Evolutionary conservation across 2,329 filamentous ascomycete species (phyloP).

Genomic region (Colletotrichum sansevieriae): DNA sequence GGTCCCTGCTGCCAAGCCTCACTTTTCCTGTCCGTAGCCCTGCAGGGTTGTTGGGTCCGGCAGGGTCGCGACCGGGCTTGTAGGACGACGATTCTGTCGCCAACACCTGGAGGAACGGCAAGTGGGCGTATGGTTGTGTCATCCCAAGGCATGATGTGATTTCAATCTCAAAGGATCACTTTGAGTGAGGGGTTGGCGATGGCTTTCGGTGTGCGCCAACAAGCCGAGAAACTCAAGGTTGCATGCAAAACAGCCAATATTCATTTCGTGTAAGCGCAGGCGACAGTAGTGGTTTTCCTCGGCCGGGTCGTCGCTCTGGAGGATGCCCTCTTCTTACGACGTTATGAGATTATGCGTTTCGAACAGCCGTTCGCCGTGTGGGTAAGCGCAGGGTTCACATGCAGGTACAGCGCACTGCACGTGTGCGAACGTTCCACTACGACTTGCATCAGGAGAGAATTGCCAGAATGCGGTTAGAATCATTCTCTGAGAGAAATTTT

Average conservation of each 20-base stretch:
- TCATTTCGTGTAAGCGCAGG: slow-evolving; percentile 26
- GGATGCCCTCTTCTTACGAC: slow-evolving; percentile 13
- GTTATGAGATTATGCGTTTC: slow-evolving; percentile 20
- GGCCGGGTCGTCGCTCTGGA: not conserved
- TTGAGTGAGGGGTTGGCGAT: not conserved
- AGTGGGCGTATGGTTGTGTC: slow-evolving; percentile 22
- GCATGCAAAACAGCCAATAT: slow-evolving; percentile 32
- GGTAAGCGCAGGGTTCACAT: no score
- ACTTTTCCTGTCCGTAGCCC: slow-evolving; percentile 1
- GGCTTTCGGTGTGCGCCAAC: slow-evolving; percentile 4
- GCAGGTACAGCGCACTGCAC: no score
- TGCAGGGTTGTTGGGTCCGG: slow-evolving; percentile 3
- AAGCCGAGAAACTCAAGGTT: slow-evolving; percentile 1
- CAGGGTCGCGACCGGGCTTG: slow-evolving; percentile 1
- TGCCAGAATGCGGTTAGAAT: no score
- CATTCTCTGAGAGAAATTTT: no score
- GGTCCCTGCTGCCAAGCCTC: slow-evolving; percentile 32
- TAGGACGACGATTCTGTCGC: slow-evolving; percentile 2
- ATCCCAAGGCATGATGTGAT: not conserved
- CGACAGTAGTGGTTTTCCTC: not conserved
- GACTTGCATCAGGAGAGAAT: no score
- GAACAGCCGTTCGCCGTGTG: slow-evolving; percentile 10
- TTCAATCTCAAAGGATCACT: not conserved
- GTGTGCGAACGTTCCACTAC: no score
- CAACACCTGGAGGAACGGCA: slow-evolving; percentile 9